Base-by-base conservation (phyloP, 1,139 yeast genomes). In the Geotrichum citri-aurantii region DNA sequence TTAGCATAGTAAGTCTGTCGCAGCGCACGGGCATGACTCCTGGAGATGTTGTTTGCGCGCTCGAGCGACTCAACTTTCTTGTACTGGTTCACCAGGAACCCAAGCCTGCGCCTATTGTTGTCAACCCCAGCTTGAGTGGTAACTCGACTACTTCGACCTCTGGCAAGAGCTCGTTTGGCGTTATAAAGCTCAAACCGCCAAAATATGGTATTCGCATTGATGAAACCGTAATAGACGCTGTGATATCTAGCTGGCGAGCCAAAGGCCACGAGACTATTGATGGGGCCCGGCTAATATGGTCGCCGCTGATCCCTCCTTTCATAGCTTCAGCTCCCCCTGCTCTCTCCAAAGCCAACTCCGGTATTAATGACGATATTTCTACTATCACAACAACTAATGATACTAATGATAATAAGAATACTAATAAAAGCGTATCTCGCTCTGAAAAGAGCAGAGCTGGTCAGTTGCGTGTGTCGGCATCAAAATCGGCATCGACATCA, bases 1-100 rank as follows among this genome's bases (percentile, higher is more conserved):
- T 52, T 40, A n/a, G 27, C 59, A 19, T 33, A 54, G 27, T 31
- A 60, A 85, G 1, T 80, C 92, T 0, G 77, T 91, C 23, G 81
- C 81, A 80, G 61, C 68, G 82, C 23, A 88, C 97, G 0, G 97
- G 98, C 0, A 88, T 93, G 93, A 84, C 81, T 1, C 58, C 67
- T 4, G 88, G 93, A 14, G 98, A 93, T 72, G 92, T 92, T 0
- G 79, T 92, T 7, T 88, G 88, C 53, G 96, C 96, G 0, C 75
- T 93, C 29, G 99, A 93, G 69, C 87, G 85, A 61, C 73, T 93
- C 23, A 79, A 82, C 48, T 84, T 87, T 3, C 75, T 93, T 46
- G 72, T 81, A 1, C 75, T 80, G 55, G 79, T 79, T 59, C 76
- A 76, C 1, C 57, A 47, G 26, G 47, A 33, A 19, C 44, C 19